Evolutionary conservation across 257 asterid genomes (phyloP), one percentile per base, ranked within the genome.

Genomic region (Solanum paucissectum): DNA sequence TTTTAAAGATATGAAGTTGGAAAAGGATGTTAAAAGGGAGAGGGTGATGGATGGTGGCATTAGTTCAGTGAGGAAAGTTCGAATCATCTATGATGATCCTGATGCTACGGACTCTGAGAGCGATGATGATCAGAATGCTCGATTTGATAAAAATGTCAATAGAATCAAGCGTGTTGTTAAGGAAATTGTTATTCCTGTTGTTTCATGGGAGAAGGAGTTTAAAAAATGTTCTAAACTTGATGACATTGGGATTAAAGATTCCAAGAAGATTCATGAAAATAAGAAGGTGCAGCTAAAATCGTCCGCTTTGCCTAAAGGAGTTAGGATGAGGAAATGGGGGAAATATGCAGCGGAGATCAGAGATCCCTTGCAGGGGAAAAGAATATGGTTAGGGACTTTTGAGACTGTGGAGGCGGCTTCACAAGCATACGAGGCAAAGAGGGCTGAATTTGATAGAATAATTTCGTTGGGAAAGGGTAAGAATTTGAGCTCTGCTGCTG

Each of bases 341-440:
- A 91, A 88, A 60, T 91, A 37, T 62, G 93, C 93, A 9, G 93
- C 91, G 66, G 93, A 91, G 87, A 91, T 91, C 49, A 84, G 91
- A 60, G 74, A 91, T 49, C 93, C 93, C 4, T 8, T 83, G 9
- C 64, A 38, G 11, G 84, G 88, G 38, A 87, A 84, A 84, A 89
- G 91, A 85, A 9, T 88, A 40, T 91, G 93, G 93, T 87, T 91
- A 16, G 93, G 93, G 18, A 91, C 93, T 83, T 91, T 46, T 88
- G 90, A 71, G 18, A 89, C 25, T 68, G 91, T 86, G 29, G 88
- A 88, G 83, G 91, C 58, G 21, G 93, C 93, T 37, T 89, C 91
- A 18, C 58, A 21, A 40, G 93, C 68, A 44, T 91, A 91, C 37
- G 87, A 91, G n/a, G 85, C 89, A 27, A 87, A 91, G 86, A 84